Evolutionary conservation across 345 rosid genomes (phyloP), one percentile per base, ranked within the genome.

Genomic region (Rhodamnia argentea): DNA sequence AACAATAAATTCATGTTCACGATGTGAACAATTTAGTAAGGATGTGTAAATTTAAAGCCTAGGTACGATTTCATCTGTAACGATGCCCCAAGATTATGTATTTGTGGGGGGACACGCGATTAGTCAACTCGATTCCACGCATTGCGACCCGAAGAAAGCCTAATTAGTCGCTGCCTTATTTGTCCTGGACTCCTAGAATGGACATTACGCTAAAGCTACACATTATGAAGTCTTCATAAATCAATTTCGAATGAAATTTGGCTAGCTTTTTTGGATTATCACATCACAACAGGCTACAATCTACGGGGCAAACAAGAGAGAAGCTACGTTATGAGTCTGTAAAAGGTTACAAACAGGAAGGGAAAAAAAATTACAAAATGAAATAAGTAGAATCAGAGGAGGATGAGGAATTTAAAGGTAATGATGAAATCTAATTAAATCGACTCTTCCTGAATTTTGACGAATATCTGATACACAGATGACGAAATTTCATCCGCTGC

Each of bases 401-500:
- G 56, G 56, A 82, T 85, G 27, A 59, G 50, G 82, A 40, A 32
- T 83, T 82, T 78, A 22, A 57, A 32, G 23, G 82, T 44, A 85
- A 85, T 47, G 22, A 37, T 70, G 16, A 70, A 70, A 37, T 70
- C 81, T 70, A 70, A 70, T 70, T 20, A 70, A 70, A 70, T 70
- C 81, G 47, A 70, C 54, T 94, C 93, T 90, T 95, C 91, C 74
- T 95, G 93, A 90, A 92, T 94, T 92, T 92, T 89, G 89, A 88
- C 87, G 85, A 97, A 87, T 91, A 96, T 85, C 89, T 94, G 90
- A 85, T 93, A 85, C 85, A 93, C 95, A 27, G 96, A 94, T 22
- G 95, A 89, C 7, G 99, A 92, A 85, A 97, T 94, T 82, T 94
- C 98, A 86, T 95, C 94, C 81, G 89, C 99, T 57, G 99, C 88